These are phyloP conservation scores for Suillus paluster DNA, from an alignment of 768 basidiomycete genomes.

Conservation along the genomic window DNA sequence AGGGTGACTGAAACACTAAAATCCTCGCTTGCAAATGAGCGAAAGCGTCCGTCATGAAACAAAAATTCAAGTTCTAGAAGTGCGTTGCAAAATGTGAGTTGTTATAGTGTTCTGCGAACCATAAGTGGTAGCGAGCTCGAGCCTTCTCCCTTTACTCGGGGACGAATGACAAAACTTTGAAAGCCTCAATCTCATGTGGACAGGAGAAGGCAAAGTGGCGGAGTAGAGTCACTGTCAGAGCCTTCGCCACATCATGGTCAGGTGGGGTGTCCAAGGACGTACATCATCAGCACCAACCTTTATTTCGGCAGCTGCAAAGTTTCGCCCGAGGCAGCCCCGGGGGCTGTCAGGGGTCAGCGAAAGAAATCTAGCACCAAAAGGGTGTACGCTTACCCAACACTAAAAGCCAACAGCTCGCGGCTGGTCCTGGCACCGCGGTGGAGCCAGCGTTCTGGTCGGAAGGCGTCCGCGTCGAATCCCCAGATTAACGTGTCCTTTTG, in stretches of 20 bases:
- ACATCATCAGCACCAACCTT: constrained; percentile 44
- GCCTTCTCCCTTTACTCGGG: constrained; percentile 55
- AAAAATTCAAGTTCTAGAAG: background rate
- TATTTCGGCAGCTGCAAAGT: constrained; percentile 62
- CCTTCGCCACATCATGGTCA: constrained; percentile 20
- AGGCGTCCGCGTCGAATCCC: constrained; percentile 62
- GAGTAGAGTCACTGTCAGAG: constrained; percentile 54
- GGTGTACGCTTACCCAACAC: constrained; percentile 50
- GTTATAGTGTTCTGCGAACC: constrained; percentile 37
- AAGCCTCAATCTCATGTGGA: constrained; percentile 57
- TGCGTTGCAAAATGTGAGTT: no score
- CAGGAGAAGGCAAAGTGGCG: constrained; percentile 59
- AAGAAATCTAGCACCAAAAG: constrained; percentile 8
- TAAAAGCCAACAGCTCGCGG: constrained; percentile 59
- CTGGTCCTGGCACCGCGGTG: constrained; percentile 41
- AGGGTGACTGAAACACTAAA: no score
- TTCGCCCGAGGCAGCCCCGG: constrained; percentile 61
- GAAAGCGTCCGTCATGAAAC: background rate
- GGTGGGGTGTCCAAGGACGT: background rate
- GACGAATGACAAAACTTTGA: constrained; percentile 68
- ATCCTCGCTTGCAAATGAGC: no score
- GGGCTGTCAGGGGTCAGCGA: constrained; percentile 44
- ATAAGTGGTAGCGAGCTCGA: constrained; percentile 60
- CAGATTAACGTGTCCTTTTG: constrained; percentile 57
- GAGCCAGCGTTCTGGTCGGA: constrained; percentile 69